Base-by-base conservation (phyloP, 2,329 filamentous ascomycete genomes). In the Nigrograna mackinnonii region DNA sequence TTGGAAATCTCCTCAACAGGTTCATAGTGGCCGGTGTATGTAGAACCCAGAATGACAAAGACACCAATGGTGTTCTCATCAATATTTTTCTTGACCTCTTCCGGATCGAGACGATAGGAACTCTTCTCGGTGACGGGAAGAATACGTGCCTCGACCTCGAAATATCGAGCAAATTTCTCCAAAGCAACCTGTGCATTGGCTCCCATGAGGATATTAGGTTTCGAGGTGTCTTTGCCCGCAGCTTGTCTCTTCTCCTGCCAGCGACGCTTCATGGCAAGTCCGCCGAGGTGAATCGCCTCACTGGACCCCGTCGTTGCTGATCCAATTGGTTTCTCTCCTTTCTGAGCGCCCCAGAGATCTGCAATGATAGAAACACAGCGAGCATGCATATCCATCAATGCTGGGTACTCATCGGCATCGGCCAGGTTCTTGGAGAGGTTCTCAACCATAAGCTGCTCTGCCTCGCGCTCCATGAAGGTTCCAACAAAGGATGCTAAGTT, bases 11-110 rank as follows among this genome's bases (percentile, higher is more conserved):
- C 80, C 60, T 87, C 81, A 0, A 89, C 84, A 0, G 85, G 84
- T 64, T 89, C 85, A 49, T 84, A 89, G 57, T 89, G 84, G 0
- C 86, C 85, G 0, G 86, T 89, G 52, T 89, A 89, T 0, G 86
- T 89, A 37, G 78, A 84, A 3, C 86, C 85, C 4, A 89, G 58
- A 39, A 89, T 89, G 1, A 86, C 82, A 56, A 87, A 89, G 0
- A 89, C 72, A n/a, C 86, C 86, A 52, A 89, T 88, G 0, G 86
- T 89, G 52, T 89, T 89, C 66, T 89, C 85, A 47, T 89, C 85
- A 22, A 89, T 77, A 49, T 85, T 85, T 54, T 87, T 62, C 55
- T 78, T 80, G 1, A 88, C 82, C 19, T 83, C 66, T 4, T 80
- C 73, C 0, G 85, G 80, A 51, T 89, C 84, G 6, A 89, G 73